A percentile compares a stretch with the other conserved stretches of the same genome.
phyloP scores from a whole-genome alignment of 2,329 filamentous ascomycete species.

The Pseudocercospora cruenta region DNA sequence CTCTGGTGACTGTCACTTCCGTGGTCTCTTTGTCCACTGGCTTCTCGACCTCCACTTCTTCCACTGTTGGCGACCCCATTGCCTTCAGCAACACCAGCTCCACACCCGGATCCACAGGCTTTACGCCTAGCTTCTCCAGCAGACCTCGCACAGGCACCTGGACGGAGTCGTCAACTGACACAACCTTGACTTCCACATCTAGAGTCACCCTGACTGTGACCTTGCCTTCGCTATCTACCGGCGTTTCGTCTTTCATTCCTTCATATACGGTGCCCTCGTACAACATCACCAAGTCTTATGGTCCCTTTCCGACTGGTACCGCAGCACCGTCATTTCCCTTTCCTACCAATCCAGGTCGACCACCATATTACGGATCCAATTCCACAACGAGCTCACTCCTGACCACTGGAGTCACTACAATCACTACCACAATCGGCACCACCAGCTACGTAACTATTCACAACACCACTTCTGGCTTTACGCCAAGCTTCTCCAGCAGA shows the following conservation, averaged over 20 bases:
- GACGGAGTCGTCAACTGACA: background rate
- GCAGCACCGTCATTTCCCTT: background rate
- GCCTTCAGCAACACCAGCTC: background rate
- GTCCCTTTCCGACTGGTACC: background rate
- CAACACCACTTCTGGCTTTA: slow-evolving; percentile 4
- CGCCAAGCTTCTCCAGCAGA: slow-evolving; percentile 5
- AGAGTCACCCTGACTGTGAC: background rate
- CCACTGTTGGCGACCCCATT: background rate
- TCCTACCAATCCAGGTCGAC: background rate
- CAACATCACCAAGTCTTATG: background rate
- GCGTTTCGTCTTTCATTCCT: background rate
- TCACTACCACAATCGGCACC: slow-evolving; percentile 9
- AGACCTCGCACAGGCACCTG: background rate
- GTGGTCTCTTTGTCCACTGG: background rate
- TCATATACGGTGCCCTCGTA: background rate
- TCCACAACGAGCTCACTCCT: background rate
- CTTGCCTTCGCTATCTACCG: background rate
- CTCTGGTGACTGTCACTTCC: background rate
- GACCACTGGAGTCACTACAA: background rate
- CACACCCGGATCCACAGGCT: background rate
- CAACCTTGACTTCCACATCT: background rate
- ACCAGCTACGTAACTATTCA: slow-evolving; percentile 4
- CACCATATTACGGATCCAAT: background rate
- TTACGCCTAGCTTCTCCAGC: background rate
- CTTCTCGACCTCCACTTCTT: background rate